Evolutionary conservation across 139 green algal species (phyloP), one percentile per base, ranked within the genome.

Genomic region (Spirogloea muscicola): DNA sequence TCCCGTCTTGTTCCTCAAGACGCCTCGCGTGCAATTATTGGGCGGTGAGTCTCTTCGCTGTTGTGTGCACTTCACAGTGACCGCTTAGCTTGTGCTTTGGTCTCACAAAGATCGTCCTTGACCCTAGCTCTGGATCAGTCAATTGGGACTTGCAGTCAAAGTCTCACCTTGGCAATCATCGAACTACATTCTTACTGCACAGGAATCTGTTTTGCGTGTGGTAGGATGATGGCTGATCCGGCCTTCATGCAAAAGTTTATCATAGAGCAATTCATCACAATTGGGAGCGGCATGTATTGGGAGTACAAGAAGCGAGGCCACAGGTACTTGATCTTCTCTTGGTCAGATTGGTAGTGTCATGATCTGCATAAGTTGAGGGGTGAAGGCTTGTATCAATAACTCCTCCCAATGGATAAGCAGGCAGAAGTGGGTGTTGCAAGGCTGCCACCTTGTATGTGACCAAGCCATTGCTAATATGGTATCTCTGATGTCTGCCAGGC

Each of bases 161-260:
- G n/a, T n/a, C n/a, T n/a, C n/a, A n/a, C n/a, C n/a, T n/a, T n/a
- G n/a, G 44, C 16, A 27, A 52, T 52, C 44, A 52, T 52, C 13
- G 13, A 16, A 16, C 44, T 27, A 52, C 16, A 13, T 27, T 13
- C 44, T 52, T n/a, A n/a, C n/a, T n/a, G n/a, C n/a, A n/a, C n/a
- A 52, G n/a, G 44, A 61, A 61, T 36, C 21, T 36, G 13, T 61
- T 61, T 61, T 72, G 36, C n/a, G n/a, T n/a, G n/a, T n/a, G 31
- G 16, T 40, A 74, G 72, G 9, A 75, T 83, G 76, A 97, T 98
- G 92, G 94, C 90, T 6, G 94, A 98, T 82, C 93, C 94, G 0
- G 93, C 88, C 0, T 98, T 98, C 68, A 82, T 93, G 39, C 90
- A 94, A 44, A 98, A 98, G 88, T 63, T 97, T 63, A 61, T 82